These are phyloP conservation scores for Pseudogymnoascus sp. DNA, from an alignment of 2,329 filamentous ascomycete genomes.

Conservation along the genomic window DNA sequence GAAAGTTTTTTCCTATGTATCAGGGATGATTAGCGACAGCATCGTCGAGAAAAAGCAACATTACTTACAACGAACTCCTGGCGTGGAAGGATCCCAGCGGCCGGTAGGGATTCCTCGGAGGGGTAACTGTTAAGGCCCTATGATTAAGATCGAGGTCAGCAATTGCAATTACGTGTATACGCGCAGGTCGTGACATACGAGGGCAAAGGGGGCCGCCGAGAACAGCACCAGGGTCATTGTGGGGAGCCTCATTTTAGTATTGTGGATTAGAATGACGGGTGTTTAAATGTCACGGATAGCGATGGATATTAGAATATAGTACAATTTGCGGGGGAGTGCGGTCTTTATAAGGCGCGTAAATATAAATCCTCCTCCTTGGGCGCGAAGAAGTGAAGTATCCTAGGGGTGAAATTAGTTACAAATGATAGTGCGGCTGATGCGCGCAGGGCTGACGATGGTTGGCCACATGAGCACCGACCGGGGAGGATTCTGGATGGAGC, in stretches of 20 bases:
- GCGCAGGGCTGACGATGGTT: neutral
- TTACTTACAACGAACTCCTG: neutral
- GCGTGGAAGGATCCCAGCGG: neutral
- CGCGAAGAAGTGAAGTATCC: neutral
- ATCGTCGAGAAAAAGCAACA: neutral
- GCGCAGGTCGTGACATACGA: neutral
- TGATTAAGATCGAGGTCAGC: neutral
- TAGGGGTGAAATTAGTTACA: neutral
- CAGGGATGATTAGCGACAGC: neutral
- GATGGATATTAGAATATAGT: neutral
- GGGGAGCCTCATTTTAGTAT: neutral
- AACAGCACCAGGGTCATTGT: neutral
- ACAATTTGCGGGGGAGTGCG: neutral
- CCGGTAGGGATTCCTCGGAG: neutral
- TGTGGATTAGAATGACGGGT: neutral
- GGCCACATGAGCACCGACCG: neutral
- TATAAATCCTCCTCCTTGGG: neutral
- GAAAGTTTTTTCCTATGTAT: neutral
- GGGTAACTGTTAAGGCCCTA: neutral
- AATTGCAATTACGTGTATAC: neutral
- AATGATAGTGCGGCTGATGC: neutral
- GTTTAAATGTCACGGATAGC: neutral
- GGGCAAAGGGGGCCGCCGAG: neutral
- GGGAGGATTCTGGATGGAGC: neutral
- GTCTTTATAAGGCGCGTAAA: neutral